Base-by-base conservation (phyloP, 345 rosid genomes). In the Dovyalis caffra region DNA sequence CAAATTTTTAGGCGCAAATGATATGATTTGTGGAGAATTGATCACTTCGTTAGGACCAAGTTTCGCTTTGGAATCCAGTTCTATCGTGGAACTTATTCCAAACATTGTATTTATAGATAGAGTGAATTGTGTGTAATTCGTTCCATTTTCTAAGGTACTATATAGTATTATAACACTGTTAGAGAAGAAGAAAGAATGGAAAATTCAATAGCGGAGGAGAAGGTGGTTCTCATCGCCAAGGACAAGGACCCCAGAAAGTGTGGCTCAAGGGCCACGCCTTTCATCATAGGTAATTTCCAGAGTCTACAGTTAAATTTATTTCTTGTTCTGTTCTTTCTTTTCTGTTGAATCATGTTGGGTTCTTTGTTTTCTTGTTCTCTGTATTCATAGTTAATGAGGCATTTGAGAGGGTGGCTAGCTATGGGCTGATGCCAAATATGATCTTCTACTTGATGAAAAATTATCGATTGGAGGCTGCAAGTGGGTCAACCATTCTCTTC, bases 321-420 rank as follows among this genome's bases (percentile, higher is more conserved):
- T 45, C 51, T 45, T 64, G 32, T 6, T 61, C 65, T 61, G 26
- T 29, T 62, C 65, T 62, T 29, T 1, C 15, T 7, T 18, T 15
- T 64, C 16, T 15, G 67, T 29, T 64, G 38, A 26, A 26, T 64
- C 20, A 32, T 33, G 37, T 64, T 64, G 67, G 20, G 1, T 14
- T 29, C 33, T 6, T 32, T 64, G 37, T 0, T 64, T 56, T 64
- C 51, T 45, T 45, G 51, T 66, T 31, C 16, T 34, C 8, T 29
- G 14, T 34, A 69, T 76, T 34, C 31, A 74, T 82, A 91, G 97
- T 87, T 62, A 91, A 91, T 70, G 97, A 91, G 87, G 88, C 92
- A 35, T 86, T 91, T 31, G 97, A 91, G 88, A 88, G 86, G 81
- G 91, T 91, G 81, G 89, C 97, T 34, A 88, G 94, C 74, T 91